Percentiles rank a stretch among this genome's conserved stretches.
Conservation (phyloP, 164 flowering plant species). For the Nymphaea colorata region DNA sequence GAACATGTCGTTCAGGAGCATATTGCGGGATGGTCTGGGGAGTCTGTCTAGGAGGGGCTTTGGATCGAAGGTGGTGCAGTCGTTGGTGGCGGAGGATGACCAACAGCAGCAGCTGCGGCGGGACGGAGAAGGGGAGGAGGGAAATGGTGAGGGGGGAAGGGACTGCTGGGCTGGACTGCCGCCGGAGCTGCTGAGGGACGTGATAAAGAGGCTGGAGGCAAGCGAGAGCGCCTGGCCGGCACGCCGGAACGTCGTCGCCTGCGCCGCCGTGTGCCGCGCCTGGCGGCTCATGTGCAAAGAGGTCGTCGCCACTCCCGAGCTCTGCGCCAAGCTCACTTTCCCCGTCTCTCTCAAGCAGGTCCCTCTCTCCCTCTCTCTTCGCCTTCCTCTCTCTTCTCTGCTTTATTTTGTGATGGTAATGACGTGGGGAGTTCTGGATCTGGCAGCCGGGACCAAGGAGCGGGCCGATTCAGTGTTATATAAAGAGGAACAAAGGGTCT, state of each 20-base stretch:
- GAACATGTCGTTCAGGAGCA: constrained; percentile 7
- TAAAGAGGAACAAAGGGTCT: constrained; percentile 12
- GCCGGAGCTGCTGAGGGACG: constrained; percentile 59
- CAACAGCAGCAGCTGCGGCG: neutral
- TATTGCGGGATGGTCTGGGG: constrained; percentile 11
- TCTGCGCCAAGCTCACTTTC: constrained; percentile 59
- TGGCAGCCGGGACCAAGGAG: constrained; percentile 12
- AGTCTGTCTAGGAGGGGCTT: constrained; percentile 12
- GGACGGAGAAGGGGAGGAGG: neutral
- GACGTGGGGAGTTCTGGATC: neutral
- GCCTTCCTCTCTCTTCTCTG: neutral
- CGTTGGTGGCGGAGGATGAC: constrained; percentile 3
- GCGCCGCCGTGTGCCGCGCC: constrained; percentile 62
- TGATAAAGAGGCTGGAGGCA: constrained; percentile 54
- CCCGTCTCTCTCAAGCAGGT: constrained; percentile 83
- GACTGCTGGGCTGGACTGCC: constrained; percentile 58
- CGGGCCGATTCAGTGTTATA: constrained; percentile 13
- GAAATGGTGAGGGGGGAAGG: constrained; percentile 2
- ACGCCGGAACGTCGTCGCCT: constrained; percentile 39
- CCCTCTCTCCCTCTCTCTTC: constrained; percentile 1
- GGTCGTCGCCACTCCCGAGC: constrained; percentile 54
- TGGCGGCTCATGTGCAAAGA: constrained; percentile 69
- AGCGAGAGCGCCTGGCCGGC: constrained; percentile 74
- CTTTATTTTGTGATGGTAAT: neutral
- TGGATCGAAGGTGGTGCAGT: neutral